Base-by-base conservation (phyloP, 2,329 filamentous ascomycete species). In the Colletotrichum cereale region DNA sequence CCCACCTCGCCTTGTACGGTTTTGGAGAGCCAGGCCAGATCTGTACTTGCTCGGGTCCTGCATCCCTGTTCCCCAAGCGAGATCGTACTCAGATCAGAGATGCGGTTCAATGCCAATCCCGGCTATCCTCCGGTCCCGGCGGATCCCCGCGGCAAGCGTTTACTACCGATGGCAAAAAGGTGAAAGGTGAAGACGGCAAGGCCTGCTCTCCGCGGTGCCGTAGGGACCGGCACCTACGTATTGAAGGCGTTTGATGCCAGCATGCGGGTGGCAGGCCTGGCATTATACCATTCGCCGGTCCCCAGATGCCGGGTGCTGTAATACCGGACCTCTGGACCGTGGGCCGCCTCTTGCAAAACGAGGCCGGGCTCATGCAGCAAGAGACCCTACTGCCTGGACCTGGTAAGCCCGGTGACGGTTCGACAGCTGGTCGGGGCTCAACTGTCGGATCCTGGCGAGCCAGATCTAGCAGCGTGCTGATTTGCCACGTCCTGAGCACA, bases 161-260 rank as follows among this genome's bases (percentile, higher is more conserved):
- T 71, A 71, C 67, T 67, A n/a, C 40, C 34, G 16, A 26, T 56
- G 18, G 50, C 47, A 56, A 36, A 56, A 36, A 31, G 29, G 63
- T n/a, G 38, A 14, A 21, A n/a, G 29, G 5, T 2, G 3, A 53
- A 50, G 42, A 38, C 50, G 21, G 1, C 60, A 21, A 21, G 44
- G 40, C 10, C 14, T n/a, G 18, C 16, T 31, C 44, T 44, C 31
- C 16, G 24, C n/a, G 10, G n/a, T 12, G n/a, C 18, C n/a, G 44
- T 50, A 44, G 24, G 24, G 16, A 16, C 16, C 14, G 16, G 16
- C 26, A 18, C 16, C 42, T 21, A 12, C 44, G 40, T 48, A 26
- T 21, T 36, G 21, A 38, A 38, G 26, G 56, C 64, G 67, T 71
- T 71, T 71, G 67, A 57, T n/a, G 24, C n/a, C 29, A 16, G 26